Base-by-base conservation (phyloP, 805 yeast species). In the Ogataea kodamae region DNA sequence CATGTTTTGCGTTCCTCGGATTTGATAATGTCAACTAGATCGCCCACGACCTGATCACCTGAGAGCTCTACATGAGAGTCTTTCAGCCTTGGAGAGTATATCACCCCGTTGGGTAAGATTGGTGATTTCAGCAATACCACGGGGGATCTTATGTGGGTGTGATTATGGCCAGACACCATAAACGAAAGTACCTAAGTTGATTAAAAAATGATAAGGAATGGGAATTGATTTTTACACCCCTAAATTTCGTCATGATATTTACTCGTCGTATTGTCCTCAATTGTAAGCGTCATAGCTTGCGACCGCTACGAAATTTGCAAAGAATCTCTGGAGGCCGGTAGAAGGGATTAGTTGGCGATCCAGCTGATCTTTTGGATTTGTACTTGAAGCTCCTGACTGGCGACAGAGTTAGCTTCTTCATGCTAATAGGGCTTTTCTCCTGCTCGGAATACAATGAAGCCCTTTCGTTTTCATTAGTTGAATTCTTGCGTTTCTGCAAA, bases 1-100 rank as follows among this genome's bases (percentile, higher is more conserved):
- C 67, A 74, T 39, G 65, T 65, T 27, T 43, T 49, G 14, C 59
- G 52, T 39, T 74, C 78, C 26, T 65, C 55, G 8, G 48, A 33
- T 13, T 44, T 52, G 40, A 57, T 57, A n/a, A 57, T 47, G 22
- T 54, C 60, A 9, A 55, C 54, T 7, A 55, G 57, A 33, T 57
- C 60, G 5, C 45, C 52, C 4, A 42, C 46, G 9, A 54, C 45
- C 29, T 54, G 53, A 13, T 47, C 49, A 15, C 48, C 44, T 2
- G 56, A 27, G 6, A 47, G 30, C 8, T 39, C 35, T 2, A 30
- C 30, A 18, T 24, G 28, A 9, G 33, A 15, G 17, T 28, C 41
- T 11, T 28, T 45, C n/a, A 41, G 18, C 15, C 18, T 36, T 9
- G 55, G 55, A 4, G 55, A 48, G 9, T 25, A 33, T 1, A 45